These are phyloP conservation scores for Peterozyma xylosa DNA, from an alignment of 805 yeast species.

Conservation along the genomic window DNA sequence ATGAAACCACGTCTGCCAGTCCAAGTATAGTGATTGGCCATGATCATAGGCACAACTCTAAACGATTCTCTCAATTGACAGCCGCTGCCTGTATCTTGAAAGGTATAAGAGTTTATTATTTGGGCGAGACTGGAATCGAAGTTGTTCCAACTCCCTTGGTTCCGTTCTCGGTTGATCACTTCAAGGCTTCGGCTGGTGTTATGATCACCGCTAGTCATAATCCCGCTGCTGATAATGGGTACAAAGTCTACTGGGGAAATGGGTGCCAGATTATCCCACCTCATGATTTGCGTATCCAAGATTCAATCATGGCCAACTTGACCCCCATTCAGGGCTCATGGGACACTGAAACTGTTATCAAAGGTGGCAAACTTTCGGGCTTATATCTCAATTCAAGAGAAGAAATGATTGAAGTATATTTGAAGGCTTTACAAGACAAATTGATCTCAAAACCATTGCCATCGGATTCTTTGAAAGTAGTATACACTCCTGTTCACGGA, in stretches of 20 bases:
- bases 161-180: constrained; percentile 72
- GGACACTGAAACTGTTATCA: constrained; percentile 33
- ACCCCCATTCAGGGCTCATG: constrained; percentile 51
- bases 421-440: constrained; percentile 20
- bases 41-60: constrained; percentile 83
- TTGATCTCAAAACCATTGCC: constrained; percentile 22
- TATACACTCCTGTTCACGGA: constrained; percentile 95
- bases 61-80: constrained; percentile 69
- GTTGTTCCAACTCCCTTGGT: constrained; percentile 84
- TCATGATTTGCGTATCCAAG: constrained; percentile 69
- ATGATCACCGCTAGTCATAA: constrained; percentile 92
- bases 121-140: constrained; percentile 31
- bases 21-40: constrained; percentile 73
- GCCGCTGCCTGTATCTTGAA: constrained; percentile 62
- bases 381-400: constrained; percentile 31
- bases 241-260: constrained; percentile 86
- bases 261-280: constrained; percentile 98
- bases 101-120: constrained; percentile 65
- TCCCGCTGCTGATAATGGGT: constrained; percentile 84
- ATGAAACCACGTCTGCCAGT: constrained; percentile 19
- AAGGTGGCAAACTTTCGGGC: constrained; percentile 13
- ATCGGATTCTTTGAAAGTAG: constrained; percentile 37
- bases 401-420: constrained; percentile 34
- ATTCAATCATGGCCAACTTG: constrained; percentile 50
- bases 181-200: constrained; percentile 68